Evolutionary conservation across 1,284 basidiomycete genomes (phyloP), one percentile per base, ranked within the genome.

Genomic region (Porphyrellus sp.): DNA sequence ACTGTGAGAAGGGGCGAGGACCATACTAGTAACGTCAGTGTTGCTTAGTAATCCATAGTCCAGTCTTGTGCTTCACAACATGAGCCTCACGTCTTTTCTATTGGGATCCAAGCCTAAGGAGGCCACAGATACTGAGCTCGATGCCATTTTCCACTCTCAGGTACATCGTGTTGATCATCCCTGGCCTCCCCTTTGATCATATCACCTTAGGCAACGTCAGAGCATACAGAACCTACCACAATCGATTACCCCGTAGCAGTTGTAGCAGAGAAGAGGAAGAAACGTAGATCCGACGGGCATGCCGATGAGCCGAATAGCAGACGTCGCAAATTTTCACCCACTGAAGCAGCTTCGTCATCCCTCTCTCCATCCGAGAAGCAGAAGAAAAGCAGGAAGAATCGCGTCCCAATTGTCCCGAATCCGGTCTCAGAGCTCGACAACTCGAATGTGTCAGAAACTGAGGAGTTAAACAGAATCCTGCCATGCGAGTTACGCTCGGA

Each of bases 11-110:
- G n/a, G n/a, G n/a, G n/a, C n/a, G n/a, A n/a, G n/a, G n/a, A n/a
- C n/a, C n/a, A n/a, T n/a, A n/a, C n/a, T n/a, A n/a, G n/a, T n/a
- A n/a, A n/a, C n/a, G n/a, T n/a, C 30, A 13, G 9, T 30, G 8
- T 21, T 21, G 53, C 53, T 55, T 55, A 55, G 53, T 55, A 34
- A 55, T 45, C 34, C 23, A 42, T 12, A 15, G 18, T 8, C 34
- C n/a, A 18, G n/a, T n/a, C n/a, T n/a, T n/a, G n/a, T n/a, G n/a
- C n/a, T n/a, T n/a, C 21, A 34, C 45, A 40, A 3, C 27, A 68
- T 71, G 66, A 68, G 69, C 42, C 63, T 68, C 20, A 28, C 69
- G 24, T 56, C 53, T 11, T 50, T 71, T 46, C 58, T 68, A 3
- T 38, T 71, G 18, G 58, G 56, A 37, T 31, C 51, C 25, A 59